A percentile compares a stretch with the other conserved stretches of the same genome.
Conservation (phyloP, 1,284 basidiomycete species). For the Ceraceosorus bombacis region DNA sequence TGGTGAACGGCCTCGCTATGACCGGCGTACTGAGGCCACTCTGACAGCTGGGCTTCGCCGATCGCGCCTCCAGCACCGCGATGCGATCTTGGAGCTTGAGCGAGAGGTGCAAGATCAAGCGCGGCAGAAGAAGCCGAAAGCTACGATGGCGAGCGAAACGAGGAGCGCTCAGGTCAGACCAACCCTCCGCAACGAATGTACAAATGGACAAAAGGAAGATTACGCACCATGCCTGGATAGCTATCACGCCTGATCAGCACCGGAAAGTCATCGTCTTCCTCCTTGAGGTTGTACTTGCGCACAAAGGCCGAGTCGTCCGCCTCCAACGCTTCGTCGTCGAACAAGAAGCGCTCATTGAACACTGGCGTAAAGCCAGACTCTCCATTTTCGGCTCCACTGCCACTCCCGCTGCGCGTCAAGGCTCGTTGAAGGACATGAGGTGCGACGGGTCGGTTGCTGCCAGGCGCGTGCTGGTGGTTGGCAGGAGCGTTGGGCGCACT, state of each 20-base stretch:
- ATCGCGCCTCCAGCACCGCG: slow-evolving; percentile 51
- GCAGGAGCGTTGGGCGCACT: neutral
- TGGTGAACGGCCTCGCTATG: too few species aligned
- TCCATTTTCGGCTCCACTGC: slow-evolving; percentile 7
- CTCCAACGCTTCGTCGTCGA: slow-evolving; percentile 44
- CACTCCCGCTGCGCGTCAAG: slow-evolving; percentile 1
- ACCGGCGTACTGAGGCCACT: slow-evolving; percentile 71
- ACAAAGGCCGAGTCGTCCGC: slow-evolving; percentile 45
- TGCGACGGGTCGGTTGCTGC: slow-evolving; percentile 3
- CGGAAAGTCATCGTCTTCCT: slow-evolving; percentile 57
- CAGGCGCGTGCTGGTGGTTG: neutral
- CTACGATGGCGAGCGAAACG: slow-evolving; percentile 47
- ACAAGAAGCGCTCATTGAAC: slow-evolving; percentile 44
- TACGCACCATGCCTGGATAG: slow-evolving; percentile 60
- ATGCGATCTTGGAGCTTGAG: slow-evolving; percentile 66
- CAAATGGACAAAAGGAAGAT: neutral
- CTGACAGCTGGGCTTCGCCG: slow-evolving; percentile 66
- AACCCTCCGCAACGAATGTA: neutral
- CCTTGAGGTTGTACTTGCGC: slow-evolving; percentile 45
- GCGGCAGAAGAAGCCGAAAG: slow-evolving; percentile 84
- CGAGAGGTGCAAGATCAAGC: slow-evolving; percentile 79
- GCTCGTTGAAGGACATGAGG: slow-evolving; percentile 1
- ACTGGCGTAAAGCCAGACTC: slow-evolving; percentile 27
- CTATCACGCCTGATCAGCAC: slow-evolving; percentile 51
- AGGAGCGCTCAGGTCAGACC: slow-evolving; percentile 1